Base-by-base conservation (phyloP, 169 alveolate genomes). In the Cryptosporidium ubiquitum region DNA sequence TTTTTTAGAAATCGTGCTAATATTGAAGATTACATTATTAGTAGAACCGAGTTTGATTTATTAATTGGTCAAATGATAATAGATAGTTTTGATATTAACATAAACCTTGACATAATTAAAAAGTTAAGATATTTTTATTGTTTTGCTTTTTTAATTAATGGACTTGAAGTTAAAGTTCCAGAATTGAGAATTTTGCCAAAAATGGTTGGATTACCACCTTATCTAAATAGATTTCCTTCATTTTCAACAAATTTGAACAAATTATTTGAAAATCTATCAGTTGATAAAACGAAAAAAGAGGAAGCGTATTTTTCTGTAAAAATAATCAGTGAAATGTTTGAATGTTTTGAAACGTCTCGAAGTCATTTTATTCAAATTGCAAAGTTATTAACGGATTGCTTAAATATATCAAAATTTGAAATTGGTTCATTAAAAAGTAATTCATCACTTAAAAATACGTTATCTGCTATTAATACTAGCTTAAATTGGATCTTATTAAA, bases 151-250 rank as follows among this genome's bases (percentile, higher is more conserved):
- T 31, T 64, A 31, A 29, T 79, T 4, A 40, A 79, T 61, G 23
- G 60, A 7, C 3, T 35, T 42, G 57, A 23, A 5, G 18, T 40
- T n/a, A 61, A 61, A 10, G 40, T 79, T 26, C 89, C 71, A 18
- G 75, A 58, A 61, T 40, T 79, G 69, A 79, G 42, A 10, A 18
- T 79, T 5, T n/a, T 79, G 42, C 89, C 89, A 12, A 79, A 58
- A 39, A 79, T 58, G 3, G 44, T 40, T 18, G 40, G 68, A 23
- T 14, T 79, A 5, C 89, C 89, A 23, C 58, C 75, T 1, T 79
- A 61, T 37, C 58, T 79, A 29, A 79, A 52, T 35, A 58, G 89
- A 3, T 7, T 61, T 26, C 75, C 89, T 23, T 79, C 89, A 12
- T 79, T 58, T 37, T 55, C 70, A 37, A 55, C 49, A 33, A 58